Evolutionary conservation across 805 yeast genomes (phyloP), one percentile per base, ranked within the genome.

Genomic region (Nakazawaea pomicola): DNA sequence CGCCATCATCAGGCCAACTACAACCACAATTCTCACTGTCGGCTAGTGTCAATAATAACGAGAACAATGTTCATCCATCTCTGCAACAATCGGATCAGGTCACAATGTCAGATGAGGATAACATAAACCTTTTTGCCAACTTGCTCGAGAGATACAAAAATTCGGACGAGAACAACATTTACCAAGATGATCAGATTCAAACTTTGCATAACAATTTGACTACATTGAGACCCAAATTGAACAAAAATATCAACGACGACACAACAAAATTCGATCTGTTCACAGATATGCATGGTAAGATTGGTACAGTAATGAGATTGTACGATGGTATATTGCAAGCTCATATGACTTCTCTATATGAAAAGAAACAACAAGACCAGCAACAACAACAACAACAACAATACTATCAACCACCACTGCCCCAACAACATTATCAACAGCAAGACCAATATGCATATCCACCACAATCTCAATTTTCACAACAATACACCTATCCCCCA

Each of bases 321-420:
- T 89, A 88, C 52, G 95, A 88, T 56, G 75, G 74, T 45, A 70
- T 83, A 37, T 65, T 88, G 45, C 95, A 89, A 45, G 62, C 67
- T 21, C 59, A 80, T 55, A 58, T 71, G 47, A 57, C 68, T 52
- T 56, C 62, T 44, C 58, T 74, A 48, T 52, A 64, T 29, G 40
- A 52, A 1, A 41, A 46, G 12, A 45, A 49, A 37, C 29, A 38
- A 27, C 29, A 36, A 17, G 29, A 23, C 15, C 46, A 49, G 14
- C 61, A 57, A 25, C 19, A 23, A 9, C 29, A 23, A 10, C 37
- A 35, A 2, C 40, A 34, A 7, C 53, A 49, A 30, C 49, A 53
- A 10, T 30, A 41, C 17, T 30, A 11, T 4, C 41, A 40, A 23
- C 41, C 38, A 16, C 40, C 36, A 29, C 41, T 23, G 19, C 44